Conservation (phyloP, 2,329 filamentous ascomycete genomes). For the Tolypocladium inflatum region DNA sequence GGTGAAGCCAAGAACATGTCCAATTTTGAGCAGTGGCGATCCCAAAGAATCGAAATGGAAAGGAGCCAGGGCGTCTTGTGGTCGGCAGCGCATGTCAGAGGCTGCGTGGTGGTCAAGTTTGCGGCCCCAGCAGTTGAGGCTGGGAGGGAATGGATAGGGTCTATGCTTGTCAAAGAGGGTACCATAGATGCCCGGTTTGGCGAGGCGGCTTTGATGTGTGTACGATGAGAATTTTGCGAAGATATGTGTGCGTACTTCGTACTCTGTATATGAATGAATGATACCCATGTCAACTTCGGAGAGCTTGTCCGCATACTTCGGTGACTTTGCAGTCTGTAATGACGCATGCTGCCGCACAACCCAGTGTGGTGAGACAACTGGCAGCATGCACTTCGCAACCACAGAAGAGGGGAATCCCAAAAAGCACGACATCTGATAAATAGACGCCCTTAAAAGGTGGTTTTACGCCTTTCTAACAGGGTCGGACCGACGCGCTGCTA, state of each 20-base stretch:
- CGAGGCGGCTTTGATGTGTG: conserved; percentile 69
- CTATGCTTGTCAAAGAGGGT: conserved; percentile 66
- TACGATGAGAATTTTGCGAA: conserved; percentile 21
- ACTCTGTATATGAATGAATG: not conserved
- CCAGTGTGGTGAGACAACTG: not conserved
- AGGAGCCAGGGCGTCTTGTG: conserved; percentile 56
- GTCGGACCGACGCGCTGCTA: not conserved
- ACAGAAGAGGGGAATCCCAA: too few relatives aligned
- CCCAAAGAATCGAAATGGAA: conserved; percentile 47
- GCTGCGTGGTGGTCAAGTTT: conserved; percentile 88
- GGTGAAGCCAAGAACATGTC: conserved; percentile 25
- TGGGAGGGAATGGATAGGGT: conserved; percentile 68
- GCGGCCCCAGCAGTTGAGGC: conserved; percentile 74
- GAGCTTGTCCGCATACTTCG: too few relatives aligned
- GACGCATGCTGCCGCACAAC: not conserved
- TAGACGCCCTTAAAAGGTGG: not conserved
- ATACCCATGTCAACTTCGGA: not conserved
- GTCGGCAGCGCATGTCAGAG: conserved; percentile 71
- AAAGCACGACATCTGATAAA: too few relatives aligned
- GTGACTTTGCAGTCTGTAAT: too few relatives aligned
- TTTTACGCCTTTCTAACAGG: not conserved
- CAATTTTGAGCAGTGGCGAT: conserved; percentile 42
- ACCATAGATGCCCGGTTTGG: conserved; percentile 66
- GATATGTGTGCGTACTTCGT: too few relatives aligned
- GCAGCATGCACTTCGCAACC: not conserved